A percentile compares a stretch with the other conserved stretches of the same genome.
phyloP scores from a whole-genome alignment of 768 basidiomycete species.

The Serendipita sp. region DNA sequence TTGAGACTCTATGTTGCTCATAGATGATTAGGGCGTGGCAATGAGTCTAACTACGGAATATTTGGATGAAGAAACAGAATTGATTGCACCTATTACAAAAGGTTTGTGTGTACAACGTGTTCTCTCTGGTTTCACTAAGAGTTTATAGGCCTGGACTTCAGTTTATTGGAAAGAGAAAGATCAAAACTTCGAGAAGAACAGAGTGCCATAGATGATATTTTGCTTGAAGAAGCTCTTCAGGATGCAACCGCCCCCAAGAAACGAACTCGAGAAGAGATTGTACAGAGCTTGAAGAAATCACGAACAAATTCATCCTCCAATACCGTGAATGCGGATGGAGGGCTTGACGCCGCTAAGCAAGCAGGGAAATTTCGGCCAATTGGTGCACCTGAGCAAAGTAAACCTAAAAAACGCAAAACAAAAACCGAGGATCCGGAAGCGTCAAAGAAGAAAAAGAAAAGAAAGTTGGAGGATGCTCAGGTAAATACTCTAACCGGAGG shows the following conservation, averaged over 20 bases:
- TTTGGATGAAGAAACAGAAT: conserved; percentile 36
- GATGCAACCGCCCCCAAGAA: conserved; percentile 41
- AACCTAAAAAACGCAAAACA: background rate
- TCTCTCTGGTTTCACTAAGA: conserved; percentile 74
- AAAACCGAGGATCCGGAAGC: conserved; percentile 5
- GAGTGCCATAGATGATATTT: conserved; percentile 56
- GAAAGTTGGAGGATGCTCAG: conserved; percentile 25
- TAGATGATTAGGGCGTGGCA: background rate
- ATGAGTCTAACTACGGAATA: conserved; percentile 44
- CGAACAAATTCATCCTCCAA: conserved; percentile 20
- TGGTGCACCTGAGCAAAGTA: conserved; percentile 9
- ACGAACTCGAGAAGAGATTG: conserved; percentile 61
- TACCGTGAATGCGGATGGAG: conserved; percentile 13
- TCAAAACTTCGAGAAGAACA: conserved; percentile 34
- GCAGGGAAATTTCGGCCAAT: conserved; percentile 20
- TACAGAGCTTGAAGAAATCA: conserved; percentile 56
- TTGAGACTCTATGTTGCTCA: background rate
- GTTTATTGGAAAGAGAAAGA: conserved; percentile 71
- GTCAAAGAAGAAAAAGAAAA: conserved; percentile 46
- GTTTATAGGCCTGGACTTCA: conserved; percentile 80
- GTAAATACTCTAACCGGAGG: background rate
- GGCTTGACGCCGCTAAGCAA: conserved; percentile 19
- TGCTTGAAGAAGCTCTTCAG: conserved; percentile 58
- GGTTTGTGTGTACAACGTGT: conserved; percentile 40
- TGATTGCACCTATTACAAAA: background rate